Evolutionary conservation across 1,284 basidiomycete species (phyloP), one percentile per base, ranked within the genome.

Genomic region (Psilocybe mexicana): DNA sequence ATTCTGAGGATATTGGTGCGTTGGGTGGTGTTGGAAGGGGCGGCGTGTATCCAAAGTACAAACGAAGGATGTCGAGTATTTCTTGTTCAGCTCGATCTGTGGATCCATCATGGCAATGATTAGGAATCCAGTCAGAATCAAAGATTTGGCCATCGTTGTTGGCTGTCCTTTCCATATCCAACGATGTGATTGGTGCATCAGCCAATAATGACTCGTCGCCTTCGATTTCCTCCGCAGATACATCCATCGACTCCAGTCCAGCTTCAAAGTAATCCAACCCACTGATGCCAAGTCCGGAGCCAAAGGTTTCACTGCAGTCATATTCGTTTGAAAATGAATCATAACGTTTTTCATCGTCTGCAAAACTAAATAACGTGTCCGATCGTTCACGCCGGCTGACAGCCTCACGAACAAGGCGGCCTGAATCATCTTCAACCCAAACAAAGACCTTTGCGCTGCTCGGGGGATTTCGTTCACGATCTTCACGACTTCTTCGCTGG

Each of bases 1-100:
- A 18, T 18, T 18, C 18, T 18, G 18, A 18, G 11, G 30, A 26
- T 4, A 24, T 23, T 12, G 49, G 14, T 12, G 26, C 10, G n/a
- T 14, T 14, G 18, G 6, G 10, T 2, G 26, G 18, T 3, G 40
- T 14, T 8, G 6, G 43, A n/a, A 44, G 26, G 11, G 43, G 25
- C 10, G 28, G 42, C 7, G 26, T 53, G 28, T 44, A 53, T 14
- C 52, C 52, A 53, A 53, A 53, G 35, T 53, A 24, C 12, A 44
- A 23, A 4, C 26, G 6, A 11, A 53, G 10, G 25, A 44, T 35
- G 12, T 44, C 14, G 1, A 43, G 25, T 23, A 53, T 53, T 28
- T 53, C 52, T 2, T 23, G 28, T 44, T 30, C 52, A 33, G 43
- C 40, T 5, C 18, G 6, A 23, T 44, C 42, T 18, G 18, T 18